These are phyloP conservation scores for Crinitomyces ghanaensis DNA, from an alignment of 805 yeast genomes.

Conservation along the genomic window DNA sequence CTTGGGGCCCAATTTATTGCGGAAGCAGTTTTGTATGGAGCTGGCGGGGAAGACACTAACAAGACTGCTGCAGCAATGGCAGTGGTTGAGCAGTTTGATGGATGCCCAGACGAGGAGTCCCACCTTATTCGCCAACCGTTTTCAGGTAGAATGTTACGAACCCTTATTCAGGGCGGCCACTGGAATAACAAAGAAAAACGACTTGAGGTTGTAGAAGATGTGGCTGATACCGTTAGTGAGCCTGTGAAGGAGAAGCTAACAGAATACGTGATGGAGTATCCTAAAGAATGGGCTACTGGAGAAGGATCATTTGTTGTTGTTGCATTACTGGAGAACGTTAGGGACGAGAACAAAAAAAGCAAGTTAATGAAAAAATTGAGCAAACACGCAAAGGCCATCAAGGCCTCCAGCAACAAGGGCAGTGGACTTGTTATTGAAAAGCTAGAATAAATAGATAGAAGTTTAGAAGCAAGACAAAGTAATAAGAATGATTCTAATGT, in stretches of 20 bases:
- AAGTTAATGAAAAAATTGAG: constrained; percentile 46
- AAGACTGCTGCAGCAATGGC: constrained; percentile 36
- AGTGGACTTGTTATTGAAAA: constrained; percentile 21
- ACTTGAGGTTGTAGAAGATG: constrained; percentile 33
- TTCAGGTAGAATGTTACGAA: constrained; percentile 60
- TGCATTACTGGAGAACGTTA: constrained; percentile 60
- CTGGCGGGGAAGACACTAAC: constrained; percentile 35
- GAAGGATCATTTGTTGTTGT: constrained; percentile 74
- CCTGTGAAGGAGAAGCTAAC: constrained; percentile 30
- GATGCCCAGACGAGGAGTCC: constrained; percentile 44
- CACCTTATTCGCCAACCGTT: constrained; percentile 60
- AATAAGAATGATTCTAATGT: too few relatives aligned
- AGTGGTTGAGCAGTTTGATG: constrained; percentile 45
- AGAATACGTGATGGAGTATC: constrained; percentile 42
- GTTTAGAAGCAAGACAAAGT: too few relatives aligned
- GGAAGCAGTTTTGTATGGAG: constrained; percentile 57
- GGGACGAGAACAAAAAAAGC: constrained; percentile 28
- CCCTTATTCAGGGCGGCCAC: constrained; percentile 75
- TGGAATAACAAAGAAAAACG: constrained; percentile 58
- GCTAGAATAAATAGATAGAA: constrained; percentile 8
- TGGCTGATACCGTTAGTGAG: constrained; percentile 43
- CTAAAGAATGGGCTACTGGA: constrained; percentile 58
- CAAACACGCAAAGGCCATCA: constrained; percentile 20
- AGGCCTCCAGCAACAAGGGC: constrained; percentile 25
- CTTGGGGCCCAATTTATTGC: constrained; percentile 75